These are phyloP conservation scores for Gregarina niphandrodes DNA, from an alignment of 169 alveolate species.

Conservation along the genomic window DNA sequence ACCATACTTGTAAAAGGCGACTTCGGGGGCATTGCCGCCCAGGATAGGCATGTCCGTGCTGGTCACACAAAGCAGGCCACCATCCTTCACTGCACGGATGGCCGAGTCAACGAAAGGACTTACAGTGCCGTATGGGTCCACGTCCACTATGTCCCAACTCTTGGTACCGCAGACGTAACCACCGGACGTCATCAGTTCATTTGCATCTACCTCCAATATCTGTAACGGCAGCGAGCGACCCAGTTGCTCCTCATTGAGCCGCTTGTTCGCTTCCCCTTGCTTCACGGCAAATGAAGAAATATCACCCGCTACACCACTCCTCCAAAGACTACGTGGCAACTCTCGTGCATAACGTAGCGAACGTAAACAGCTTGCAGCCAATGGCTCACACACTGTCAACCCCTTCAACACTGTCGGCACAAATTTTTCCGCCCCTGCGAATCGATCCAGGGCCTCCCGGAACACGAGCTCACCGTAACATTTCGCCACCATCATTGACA, in stretches of 20 bases:
- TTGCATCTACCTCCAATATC: too few relatives aligned
- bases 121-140: conserved; percentile 76
- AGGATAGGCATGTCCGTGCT: conserved; percentile 69
- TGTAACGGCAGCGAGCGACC: too few relatives aligned
- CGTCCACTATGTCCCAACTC: conserved; percentile 50
- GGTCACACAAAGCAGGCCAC: conserved; percentile 60
- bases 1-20: conserved; percentile 59
- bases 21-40: conserved; percentile 62
- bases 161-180: too few relatives aligned
- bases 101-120: conserved; percentile 63
- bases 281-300: conserved; percentile 50
- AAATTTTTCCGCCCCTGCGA: too few relatives aligned
- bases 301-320: conserved; percentile 47
- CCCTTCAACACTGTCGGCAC: too few relatives aligned
- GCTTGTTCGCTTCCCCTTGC: conserved; percentile 2
- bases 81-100: conserved; percentile 33
- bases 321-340: conserved; percentile 26
- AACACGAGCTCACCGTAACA: too few relatives aligned
- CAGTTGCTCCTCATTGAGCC: too few relatives aligned
- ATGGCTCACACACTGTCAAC: conserved; percentile 41
- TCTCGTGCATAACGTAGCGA: conserved; percentile 54
- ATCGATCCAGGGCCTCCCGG: too few relatives aligned
- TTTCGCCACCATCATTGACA: conserved; percentile 34
- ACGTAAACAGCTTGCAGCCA: conserved; percentile 61
- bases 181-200: too few relatives aligned